Evolutionary conservation across 768 basidiomycete genomes (phyloP).

Genomic region (Galerina marginata): DNA sequence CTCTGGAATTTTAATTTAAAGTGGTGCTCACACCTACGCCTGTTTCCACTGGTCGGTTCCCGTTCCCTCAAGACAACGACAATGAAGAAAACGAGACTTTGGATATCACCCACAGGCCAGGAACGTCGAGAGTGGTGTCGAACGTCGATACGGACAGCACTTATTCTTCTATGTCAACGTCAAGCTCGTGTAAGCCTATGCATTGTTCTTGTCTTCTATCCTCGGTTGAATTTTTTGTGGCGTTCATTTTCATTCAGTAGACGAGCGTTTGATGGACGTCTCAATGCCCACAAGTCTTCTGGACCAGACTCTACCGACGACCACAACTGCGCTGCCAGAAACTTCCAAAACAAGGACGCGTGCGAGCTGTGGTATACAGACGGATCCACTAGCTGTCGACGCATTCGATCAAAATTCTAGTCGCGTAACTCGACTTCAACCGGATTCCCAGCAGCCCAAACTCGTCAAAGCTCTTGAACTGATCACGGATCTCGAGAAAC

Average conservation of each 20-base stretch:
- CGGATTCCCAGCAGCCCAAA: neutral
- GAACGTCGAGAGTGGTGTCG: neutral
- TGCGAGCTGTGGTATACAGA: neutral
- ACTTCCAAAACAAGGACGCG: neutral
- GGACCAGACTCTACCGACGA: slow-evolving; percentile 11
- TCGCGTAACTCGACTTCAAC: too few relatives aligned
- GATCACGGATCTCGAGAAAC: slow-evolving; percentile 12
- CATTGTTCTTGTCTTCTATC: neutral
- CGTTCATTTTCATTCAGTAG: slow-evolving; percentile 18
- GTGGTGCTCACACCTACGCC: neutral
- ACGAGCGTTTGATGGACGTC: slow-evolving; percentile 31
- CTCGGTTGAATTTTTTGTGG: neutral
- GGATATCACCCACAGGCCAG: slow-evolving; percentile 5
- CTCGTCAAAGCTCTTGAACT: slow-evolving; percentile 5
- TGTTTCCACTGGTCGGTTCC: neutral
- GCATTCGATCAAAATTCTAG: too few relatives aligned
- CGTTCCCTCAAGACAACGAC: neutral
- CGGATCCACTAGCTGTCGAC: neutral
- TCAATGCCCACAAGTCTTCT: slow-evolving; percentile 16
- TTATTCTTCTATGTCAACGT: slow-evolving; percentile 1
- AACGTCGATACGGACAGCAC: slow-evolving; percentile 12
- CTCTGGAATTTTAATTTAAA: neutral
- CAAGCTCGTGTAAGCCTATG: slow-evolving; percentile 10
- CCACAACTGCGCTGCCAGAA: neutral
- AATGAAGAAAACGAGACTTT: slow-evolving; percentile 9